These are phyloP conservation scores for Choiromyces venosus DNA, from an alignment of 495 filamentous ascomycete genomes.

Conservation along the genomic window DNA sequence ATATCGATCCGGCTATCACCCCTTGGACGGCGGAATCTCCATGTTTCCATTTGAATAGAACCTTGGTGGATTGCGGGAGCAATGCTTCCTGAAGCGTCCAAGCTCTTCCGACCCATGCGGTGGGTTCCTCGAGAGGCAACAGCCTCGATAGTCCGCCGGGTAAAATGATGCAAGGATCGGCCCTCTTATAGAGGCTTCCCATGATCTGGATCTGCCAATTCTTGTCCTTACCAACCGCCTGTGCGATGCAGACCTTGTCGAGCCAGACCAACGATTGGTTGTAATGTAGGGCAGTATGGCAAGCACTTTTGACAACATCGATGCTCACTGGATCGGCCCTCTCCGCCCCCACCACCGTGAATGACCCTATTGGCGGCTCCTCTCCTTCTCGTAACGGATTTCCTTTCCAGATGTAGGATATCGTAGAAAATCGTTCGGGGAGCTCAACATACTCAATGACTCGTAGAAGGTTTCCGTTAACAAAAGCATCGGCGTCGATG, in stretches of 20 bases:
- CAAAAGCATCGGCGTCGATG: background rate
- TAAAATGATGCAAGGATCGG: constrained; percentile 38
- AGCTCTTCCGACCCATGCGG: background rate
- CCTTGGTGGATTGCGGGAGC: background rate
- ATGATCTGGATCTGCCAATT: constrained; percentile 34
- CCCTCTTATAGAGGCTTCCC: constrained; percentile 37
- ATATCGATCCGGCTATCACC: background rate
- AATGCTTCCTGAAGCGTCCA: constrained; percentile 7
- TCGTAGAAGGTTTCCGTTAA: background rate
- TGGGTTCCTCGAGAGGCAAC: background rate
- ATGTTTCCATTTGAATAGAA: background rate
- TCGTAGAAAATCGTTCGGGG: background rate
- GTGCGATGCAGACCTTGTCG: constrained; percentile 41
- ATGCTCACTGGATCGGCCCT: background rate
- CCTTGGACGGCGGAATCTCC: background rate
- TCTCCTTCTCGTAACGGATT: background rate
- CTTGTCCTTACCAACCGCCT: constrained; percentile 32
- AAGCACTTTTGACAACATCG: background rate
- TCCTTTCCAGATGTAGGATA: constrained; percentile 2
- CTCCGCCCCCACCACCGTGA: background rate
- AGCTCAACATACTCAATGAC: background rate
- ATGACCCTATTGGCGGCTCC: background rate
- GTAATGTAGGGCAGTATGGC: background rate
- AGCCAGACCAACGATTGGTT: constrained; percentile 24
- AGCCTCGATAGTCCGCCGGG: constrained; percentile 10